Evolutionary conservation across 345 rosid species (phyloP).

Genomic region (Ceriops tagal): DNA sequence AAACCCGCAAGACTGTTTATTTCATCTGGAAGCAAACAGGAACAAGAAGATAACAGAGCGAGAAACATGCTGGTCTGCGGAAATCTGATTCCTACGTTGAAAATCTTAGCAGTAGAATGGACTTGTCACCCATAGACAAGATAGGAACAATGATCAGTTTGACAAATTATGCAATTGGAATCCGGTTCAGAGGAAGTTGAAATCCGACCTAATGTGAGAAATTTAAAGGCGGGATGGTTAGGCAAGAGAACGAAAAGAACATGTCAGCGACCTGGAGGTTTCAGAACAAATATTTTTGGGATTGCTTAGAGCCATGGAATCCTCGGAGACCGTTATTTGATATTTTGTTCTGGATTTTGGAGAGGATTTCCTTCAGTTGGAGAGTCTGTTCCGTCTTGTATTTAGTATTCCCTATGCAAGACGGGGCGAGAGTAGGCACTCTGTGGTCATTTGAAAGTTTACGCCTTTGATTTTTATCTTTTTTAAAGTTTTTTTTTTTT

Average conservation of each 20-base stretch:
- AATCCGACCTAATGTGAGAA: slow-evolving; percentile 52
- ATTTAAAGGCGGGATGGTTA: slow-evolving; percentile 9
- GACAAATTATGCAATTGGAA: slow-evolving; percentile 21
- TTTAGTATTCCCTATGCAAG: too few relatives aligned
- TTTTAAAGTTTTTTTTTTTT: too few relatives aligned
- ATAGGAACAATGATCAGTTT: slow-evolving; percentile 21
- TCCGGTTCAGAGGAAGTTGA: slow-evolving; percentile 39
- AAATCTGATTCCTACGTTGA: slow-evolving; percentile 41
- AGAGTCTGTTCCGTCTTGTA: slow-evolving; percentile 23
- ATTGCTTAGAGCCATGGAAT: slow-evolving; percentile 57
- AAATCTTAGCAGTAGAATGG: slow-evolving; percentile 37
- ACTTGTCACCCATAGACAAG: slow-evolving; percentile 49
- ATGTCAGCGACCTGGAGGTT: slow-evolving; percentile 41
- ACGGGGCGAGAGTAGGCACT: not conserved
- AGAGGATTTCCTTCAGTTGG: slow-evolving; percentile 33
- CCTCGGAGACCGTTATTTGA: slow-evolving; percentile 48
- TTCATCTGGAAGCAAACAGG: slow-evolving; percentile 40
- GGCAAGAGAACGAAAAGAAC: slow-evolving; percentile 54
- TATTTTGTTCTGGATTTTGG: not conserved
- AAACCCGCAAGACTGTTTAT: slow-evolving; percentile 33
- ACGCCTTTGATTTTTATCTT: slow-evolving; percentile 7
- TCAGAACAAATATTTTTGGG: slow-evolving; percentile 31
- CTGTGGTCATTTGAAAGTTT: slow-evolving; percentile 22
- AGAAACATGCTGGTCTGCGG: slow-evolving; percentile 27
- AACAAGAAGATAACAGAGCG: slow-evolving; percentile 17